These are phyloP conservation scores for Diaporthe sp. DNA, from an alignment of 2,329 filamentous ascomycete species.

Conservation along the genomic window DNA sequence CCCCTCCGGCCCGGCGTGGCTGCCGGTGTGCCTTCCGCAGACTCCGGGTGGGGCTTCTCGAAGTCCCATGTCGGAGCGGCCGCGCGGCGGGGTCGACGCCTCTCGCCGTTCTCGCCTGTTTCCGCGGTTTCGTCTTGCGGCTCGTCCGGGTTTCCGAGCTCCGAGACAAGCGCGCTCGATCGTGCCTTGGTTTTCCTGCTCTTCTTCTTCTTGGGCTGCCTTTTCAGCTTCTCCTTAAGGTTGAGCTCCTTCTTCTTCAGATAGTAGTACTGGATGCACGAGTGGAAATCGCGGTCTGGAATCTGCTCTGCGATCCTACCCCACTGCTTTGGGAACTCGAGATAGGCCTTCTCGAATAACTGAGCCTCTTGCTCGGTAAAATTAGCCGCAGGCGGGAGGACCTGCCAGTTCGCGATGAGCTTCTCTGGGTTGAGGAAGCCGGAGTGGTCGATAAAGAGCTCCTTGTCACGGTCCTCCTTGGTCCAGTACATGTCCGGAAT, in stretches of 20 bases:
- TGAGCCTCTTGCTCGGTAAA: constrained; percentile 80
- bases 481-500: constrained; percentile 80
- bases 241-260: constrained; percentile 81
- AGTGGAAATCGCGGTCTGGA: constrained; percentile 78
- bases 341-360: constrained; percentile 80
- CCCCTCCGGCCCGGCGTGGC: constrained; percentile 70
- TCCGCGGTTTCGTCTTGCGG: constrained; percentile 70
- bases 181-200: constrained; percentile 69
- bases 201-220: constrained; percentile 71
- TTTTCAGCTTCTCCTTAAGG: constrained; percentile 82
- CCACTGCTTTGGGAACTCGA: constrained; percentile 86
- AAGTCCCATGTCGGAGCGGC: constrained; percentile 80
- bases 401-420: constrained; percentile 79
- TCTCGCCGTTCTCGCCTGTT: constrained; percentile 71
- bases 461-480: constrained; percentile 69
- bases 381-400: constrained; percentile 80
- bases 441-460: constrained; percentile 75
- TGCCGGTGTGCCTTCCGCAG: constrained; percentile 55
- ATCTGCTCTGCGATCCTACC: constrained; percentile 80
- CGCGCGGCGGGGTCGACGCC: constrained; percentile 72
- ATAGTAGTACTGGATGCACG: constrained; percentile 90
- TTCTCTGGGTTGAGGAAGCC: constrained; percentile 75
- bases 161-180: constrained; percentile 75
- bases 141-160: constrained; percentile 72
- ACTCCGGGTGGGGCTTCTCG: constrained; percentile 60